Evolutionary conservation across 345 rosid species (phyloP).

Genomic region (Psidium friedrichsthalianum): DNA sequence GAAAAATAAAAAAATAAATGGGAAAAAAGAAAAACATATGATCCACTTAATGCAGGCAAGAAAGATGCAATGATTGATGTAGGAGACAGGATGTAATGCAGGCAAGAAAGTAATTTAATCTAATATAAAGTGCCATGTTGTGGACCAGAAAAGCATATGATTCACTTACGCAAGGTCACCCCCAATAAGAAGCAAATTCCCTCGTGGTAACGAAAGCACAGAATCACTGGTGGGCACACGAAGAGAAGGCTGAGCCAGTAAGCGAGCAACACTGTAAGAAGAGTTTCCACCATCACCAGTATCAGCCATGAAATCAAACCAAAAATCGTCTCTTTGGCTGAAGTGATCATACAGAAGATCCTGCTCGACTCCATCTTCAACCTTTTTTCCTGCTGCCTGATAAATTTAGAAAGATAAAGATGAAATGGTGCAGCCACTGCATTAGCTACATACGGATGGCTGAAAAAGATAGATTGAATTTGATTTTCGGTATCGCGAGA

Average conservation of each 20-base stretch:
- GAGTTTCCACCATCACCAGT: slow-evolving; percentile 99
- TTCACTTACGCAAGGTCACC: slow-evolving; percentile 99
- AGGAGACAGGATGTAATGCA: neutral
- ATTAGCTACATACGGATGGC: neutral
- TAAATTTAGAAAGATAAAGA: neutral
- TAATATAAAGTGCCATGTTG: neutral
- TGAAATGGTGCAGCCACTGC: neutral
- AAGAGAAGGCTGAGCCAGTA: slow-evolving; percentile 82
- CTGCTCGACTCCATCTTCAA: slow-evolving; percentile 34
- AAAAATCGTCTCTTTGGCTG: slow-evolving; percentile 56
- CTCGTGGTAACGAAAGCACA: slow-evolving; percentile 48
- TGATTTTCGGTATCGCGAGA: too few relatives aligned
- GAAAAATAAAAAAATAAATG: too few relatives aligned
- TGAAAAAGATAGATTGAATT: too few relatives aligned
- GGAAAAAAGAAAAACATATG: too few relatives aligned
- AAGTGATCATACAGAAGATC: slow-evolving; percentile 79
- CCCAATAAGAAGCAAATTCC: slow-evolving; percentile 72
- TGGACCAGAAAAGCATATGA: neutral
- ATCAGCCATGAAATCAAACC: slow-evolving; percentile 99
- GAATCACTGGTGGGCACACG: slow-evolving; percentile 29
- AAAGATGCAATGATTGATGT: neutral
- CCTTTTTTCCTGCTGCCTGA: slow-evolving; percentile 86
- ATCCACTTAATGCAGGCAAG: too few relatives aligned
- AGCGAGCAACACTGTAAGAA: slow-evolving; percentile 72
- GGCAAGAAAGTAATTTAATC: neutral